phyloP scores from a whole-genome alignment of 1,139 yeast genomes.

The Hansenula sp. region DNA sequence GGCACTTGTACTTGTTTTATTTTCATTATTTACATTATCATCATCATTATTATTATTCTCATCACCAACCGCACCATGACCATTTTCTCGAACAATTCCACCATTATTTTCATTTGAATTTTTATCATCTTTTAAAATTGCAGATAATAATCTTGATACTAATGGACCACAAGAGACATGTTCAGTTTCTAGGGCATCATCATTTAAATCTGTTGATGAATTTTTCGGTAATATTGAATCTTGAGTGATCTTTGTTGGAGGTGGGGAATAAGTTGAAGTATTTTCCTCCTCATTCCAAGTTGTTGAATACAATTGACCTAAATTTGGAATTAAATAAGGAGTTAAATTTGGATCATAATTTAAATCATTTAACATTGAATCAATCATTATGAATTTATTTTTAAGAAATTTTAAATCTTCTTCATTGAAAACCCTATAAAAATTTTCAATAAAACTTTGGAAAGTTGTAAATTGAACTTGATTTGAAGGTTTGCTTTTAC shows the following conservation, averaged over 20 bases:
- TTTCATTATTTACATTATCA: slow-evolving; percentile 10
- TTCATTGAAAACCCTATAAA: slow-evolving; percentile 68
- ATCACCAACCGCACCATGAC: slow-evolving; percentile 20
- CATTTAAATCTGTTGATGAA: slow-evolving; percentile 53
- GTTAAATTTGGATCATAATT: slow-evolving; percentile 64
- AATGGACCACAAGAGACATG: slow-evolving; percentile 89
- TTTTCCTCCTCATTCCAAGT: slow-evolving; percentile 85
- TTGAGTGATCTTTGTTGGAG: slow-evolving; percentile 30
- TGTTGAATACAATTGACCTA: slow-evolving; percentile 79
- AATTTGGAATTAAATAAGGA: slow-evolving; percentile 74
- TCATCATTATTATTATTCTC: slow-evolving; percentile 7
- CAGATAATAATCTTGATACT: slow-evolving; percentile 79
- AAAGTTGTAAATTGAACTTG: slow-evolving; percentile 93
- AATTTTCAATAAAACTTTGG: slow-evolving; percentile 81
- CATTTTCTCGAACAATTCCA: slow-evolving; percentile 25
- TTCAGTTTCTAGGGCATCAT: slow-evolving; percentile 65
- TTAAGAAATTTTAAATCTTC: slow-evolving; percentile 78
- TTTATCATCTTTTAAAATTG: slow-evolving; percentile 59
- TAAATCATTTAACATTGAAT: slow-evolving; percentile 35
- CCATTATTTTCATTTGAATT: slow-evolving; percentile 16
- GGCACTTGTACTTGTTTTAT: slow-evolving; percentile 29
- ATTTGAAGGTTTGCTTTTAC: slow-evolving; percentile 80
- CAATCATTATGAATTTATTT: slow-evolving; percentile 55
- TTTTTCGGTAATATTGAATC: slow-evolving; percentile 60
- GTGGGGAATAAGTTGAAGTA: slow-evolving; percentile 33